Evolutionary conservation across 1,284 basidiomycete species (phyloP).

Genomic region (Crocinoboletus sp.): DNA sequence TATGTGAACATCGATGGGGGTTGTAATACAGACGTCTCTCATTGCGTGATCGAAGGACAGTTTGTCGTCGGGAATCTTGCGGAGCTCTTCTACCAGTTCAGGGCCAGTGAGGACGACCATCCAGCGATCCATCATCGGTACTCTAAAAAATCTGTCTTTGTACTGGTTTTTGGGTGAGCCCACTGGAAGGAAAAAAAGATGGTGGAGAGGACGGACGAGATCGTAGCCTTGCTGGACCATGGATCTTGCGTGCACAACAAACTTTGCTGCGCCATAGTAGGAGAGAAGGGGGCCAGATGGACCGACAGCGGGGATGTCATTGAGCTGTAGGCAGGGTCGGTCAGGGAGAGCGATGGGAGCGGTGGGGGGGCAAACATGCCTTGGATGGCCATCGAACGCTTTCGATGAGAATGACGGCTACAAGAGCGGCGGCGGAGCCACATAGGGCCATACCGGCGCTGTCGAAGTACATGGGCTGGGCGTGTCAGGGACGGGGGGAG

Average conservation of each 20-base stretch:
- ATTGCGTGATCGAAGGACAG: constrained; percentile 35
- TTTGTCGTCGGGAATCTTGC: constrained; percentile 34
- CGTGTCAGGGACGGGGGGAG: constrained; percentile 16
- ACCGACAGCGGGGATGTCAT: constrained; percentile 36
- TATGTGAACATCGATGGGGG: constrained; percentile 10
- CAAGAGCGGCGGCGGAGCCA: constrained; percentile 19
- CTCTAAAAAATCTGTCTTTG: constrained; percentile 34
- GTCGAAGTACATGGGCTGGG: constrained; percentile 28
- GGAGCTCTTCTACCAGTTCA: constrained; percentile 36
- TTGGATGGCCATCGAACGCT: constrained; percentile 25
- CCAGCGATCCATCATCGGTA: constrained; percentile 37
- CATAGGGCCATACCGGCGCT: constrained; percentile 19
- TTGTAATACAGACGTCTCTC: constrained; percentile 28
- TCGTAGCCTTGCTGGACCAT: constrained; percentile 38
- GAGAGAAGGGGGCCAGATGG: constrained; percentile 35
- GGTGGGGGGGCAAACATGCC: constrained; percentile 12
- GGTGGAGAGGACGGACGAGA: constrained; percentile 22
- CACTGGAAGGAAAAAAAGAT: neutral
- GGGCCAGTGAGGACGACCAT: constrained; percentile 33
- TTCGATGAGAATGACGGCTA: constrained; percentile 14
- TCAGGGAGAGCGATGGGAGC: neutral
- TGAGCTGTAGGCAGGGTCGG: constrained; percentile 19
- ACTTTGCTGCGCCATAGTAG: constrained; percentile 30
- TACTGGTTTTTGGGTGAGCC: constrained; percentile 27
- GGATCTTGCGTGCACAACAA: constrained; percentile 28